Percentiles rank a stretch among this genome's conserved stretches.
Evolutionary conservation across 805 yeast species (phyloP).

Genomic region (Wickerhamomyces silvicola): DNA sequence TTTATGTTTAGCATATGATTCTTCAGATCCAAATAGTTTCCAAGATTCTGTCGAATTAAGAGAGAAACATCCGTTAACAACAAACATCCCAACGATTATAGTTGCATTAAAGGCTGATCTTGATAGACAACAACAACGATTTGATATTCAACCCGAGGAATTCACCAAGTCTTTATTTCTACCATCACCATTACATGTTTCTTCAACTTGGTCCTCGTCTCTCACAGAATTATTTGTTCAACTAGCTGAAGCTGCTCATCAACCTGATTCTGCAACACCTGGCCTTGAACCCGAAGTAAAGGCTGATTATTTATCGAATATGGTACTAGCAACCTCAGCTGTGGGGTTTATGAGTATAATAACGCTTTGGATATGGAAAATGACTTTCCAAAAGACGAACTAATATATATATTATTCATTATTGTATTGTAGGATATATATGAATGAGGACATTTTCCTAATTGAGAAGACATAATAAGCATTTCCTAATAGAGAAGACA

Average conservation of each 20-base stretch:
- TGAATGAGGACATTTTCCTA: constrained; percentile 1
- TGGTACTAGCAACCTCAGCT: constrained; percentile 62
- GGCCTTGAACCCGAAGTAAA: constrained; percentile 62
- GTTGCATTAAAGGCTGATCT: constrained; percentile 94
- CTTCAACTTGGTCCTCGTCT: constrained; percentile 86
- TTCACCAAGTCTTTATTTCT: constrained; percentile 61
- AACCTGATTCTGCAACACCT: constrained; percentile 74
- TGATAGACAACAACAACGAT: constrained; percentile 91
- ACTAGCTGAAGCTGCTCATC: constrained; percentile 79
- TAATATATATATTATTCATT: not conserved
- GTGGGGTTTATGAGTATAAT: constrained; percentile 58
- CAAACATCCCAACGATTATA: constrained; percentile 72
- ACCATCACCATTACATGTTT: constrained; percentile 84
- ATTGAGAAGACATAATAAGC: no score
- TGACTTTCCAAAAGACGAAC: constrained; percentile 6
- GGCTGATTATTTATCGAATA: constrained; percentile 41
- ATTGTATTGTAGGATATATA: not conserved
- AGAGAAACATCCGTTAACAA: constrained; percentile 46
- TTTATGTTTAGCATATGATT: constrained; percentile 83
- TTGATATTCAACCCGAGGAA: constrained; percentile 80
- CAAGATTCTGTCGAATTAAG: constrained; percentile 72
- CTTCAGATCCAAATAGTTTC: constrained; percentile 93
- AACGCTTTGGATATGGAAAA: constrained; percentile 59
- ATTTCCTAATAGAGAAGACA: no score
- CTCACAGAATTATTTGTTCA: constrained; percentile 79